These are phyloP conservation scores for Termitomyces sp. DNA, from an alignment of 768 basidiomycete species.

Conservation along the genomic window DNA sequence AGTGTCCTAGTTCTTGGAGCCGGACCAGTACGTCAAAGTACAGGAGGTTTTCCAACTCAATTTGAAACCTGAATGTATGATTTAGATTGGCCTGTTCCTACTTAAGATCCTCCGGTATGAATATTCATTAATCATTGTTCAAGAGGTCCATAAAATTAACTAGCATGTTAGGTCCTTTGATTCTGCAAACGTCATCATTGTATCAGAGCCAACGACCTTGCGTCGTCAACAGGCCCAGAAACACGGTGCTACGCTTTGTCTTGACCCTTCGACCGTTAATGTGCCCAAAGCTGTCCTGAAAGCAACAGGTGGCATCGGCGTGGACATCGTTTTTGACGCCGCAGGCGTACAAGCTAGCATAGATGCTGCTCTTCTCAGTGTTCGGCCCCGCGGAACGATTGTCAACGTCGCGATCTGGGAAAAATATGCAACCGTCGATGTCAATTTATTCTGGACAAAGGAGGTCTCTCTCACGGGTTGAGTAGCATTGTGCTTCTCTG, in stretches of 20 bases:
- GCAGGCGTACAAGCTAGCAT: conserved; percentile 38
- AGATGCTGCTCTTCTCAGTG: conserved; percentile 29
- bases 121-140: neutral
- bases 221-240: conserved; percentile 34
- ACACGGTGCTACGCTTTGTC: conserved; percentile 33
- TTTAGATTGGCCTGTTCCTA: conserved; percentile 35
- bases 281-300: conserved; percentile 22
- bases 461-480: conserved; percentile 37
- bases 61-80: neutral
- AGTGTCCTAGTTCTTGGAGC: conserved; percentile 39
- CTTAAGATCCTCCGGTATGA: conserved; percentile 33
- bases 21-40: conserved; percentile 38
- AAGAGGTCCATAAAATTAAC: neutral
- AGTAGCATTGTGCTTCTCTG: neutral
- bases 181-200: conserved; percentile 23
- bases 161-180: conserved; percentile 22
- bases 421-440: conserved; percentile 26
- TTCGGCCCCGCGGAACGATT: conserved; percentile 35
- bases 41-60: neutral
- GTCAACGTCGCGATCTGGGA: conserved; percentile 45
- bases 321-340: conserved; percentile 45
- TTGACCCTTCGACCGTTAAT: conserved; percentile 30
- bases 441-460: conserved; percentile 31
- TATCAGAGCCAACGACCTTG: conserved; percentile 37
- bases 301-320: conserved; percentile 30